Conservation (phyloP, 2,329 filamentous ascomycete species). For the Phaeosphaeriaceae sp. region DNA sequence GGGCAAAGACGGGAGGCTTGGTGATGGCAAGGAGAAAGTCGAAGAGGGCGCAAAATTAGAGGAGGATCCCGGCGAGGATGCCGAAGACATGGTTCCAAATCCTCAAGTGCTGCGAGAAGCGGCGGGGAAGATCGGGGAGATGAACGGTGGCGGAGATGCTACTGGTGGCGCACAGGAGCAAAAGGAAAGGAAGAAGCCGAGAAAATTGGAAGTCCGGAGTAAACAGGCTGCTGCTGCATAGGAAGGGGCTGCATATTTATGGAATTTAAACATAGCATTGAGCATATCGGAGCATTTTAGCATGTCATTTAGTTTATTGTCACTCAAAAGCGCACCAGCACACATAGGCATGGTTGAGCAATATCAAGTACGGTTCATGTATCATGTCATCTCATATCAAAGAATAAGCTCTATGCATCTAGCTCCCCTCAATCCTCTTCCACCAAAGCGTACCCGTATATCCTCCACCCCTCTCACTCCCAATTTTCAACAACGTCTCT, state of each 20-base stretch:
- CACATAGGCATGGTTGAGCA: neutral
- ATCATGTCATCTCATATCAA: too few relatives aligned
- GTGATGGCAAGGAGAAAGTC: constrained; percentile 13
- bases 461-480: constrained; percentile 31
- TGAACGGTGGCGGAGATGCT: constrained; percentile 9
- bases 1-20: constrained; percentile 21
- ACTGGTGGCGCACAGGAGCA: constrained; percentile 5
- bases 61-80: constrained; percentile 12
- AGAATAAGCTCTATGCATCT: too few relatives aligned
- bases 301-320: neutral
- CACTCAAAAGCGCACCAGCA: neutral
- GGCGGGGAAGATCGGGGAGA: constrained; percentile 10
- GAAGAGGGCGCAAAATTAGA: constrained; percentile 8
- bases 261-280: neutral
- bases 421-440: constrained; percentile 19
- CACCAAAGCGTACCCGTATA: constrained; percentile 33
- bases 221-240: constrained; percentile 15
- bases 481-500: constrained; percentile 27
- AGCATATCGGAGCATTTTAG: neutral
- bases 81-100: constrained; percentile 8
- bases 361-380: too few relatives aligned
- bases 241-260: neutral
- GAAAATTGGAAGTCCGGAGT: constrained; percentile 37
- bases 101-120: constrained; percentile 6
- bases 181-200: constrained; percentile 28